Evolutionary conservation across 768 basidiomycete species (phyloP), one percentile per base, ranked within the genome.

Genomic region (Tulasnella sp.): DNA sequence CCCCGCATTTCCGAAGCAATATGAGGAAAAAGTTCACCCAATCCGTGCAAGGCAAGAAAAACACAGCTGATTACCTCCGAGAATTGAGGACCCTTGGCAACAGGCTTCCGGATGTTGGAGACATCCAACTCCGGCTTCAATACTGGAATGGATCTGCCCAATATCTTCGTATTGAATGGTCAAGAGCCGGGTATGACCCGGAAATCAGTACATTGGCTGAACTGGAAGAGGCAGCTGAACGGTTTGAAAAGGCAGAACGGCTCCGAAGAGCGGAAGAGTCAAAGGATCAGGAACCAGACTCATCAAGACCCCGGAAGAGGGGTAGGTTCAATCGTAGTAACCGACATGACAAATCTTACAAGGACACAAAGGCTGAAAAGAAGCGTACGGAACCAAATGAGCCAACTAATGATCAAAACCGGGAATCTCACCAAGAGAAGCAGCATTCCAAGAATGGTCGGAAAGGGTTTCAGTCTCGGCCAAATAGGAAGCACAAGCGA

Each of bases 221-320:
- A 49, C 16, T 51, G 4, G 48, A 42, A 19, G n/a, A 49, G 10
- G 39, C 48, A 5, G 48, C 48, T 27, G 48, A 40, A 41, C 9
- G 48, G 27, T 50, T 50, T 28, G 49, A 51, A 31, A 28, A 24
- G 27, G 49, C 49, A 7, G 40, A 45, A 15, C 4, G 34, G 34
- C 25, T 6, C 27, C 34, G 20, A 34, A 25, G 31, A 34, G 29
- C 10, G 39, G 28, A 12, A 37, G 39, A 29, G 32, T 25, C 16
- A 49, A 49, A 35, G 16, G 12, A 35, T 16, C 34, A 35, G 16
- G 34, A 35, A 35, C 34, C 34, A 35, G 34, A 35, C 12, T 35
- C 12, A 35, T 12, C 34, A 35, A 35, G 34, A 12, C 34, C 12
- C 16, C 16, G 12, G 34, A 16, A n/a, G 25, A 47, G 20, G 25